These are phyloP conservation scores for Phytophthora rubi DNA, from an alignment of 352 stramenopile genomes.

Conservation along the genomic window DNA sequence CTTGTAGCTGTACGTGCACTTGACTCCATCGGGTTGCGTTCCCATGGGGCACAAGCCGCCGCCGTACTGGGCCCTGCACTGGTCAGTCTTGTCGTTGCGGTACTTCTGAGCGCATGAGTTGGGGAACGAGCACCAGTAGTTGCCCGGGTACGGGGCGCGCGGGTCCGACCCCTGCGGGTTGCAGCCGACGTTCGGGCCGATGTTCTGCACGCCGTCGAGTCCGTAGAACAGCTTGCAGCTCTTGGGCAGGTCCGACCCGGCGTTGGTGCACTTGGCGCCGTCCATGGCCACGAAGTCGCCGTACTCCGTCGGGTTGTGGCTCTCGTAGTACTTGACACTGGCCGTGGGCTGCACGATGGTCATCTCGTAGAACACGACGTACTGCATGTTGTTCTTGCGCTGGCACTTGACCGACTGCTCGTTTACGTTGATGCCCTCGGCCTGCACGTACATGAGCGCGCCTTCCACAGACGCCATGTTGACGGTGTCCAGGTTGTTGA, in stretches of 20 bases:
- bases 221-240: not conserved
- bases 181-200: not conserved
- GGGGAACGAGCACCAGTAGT: constrained; percentile 1
- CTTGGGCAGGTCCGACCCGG: not conserved
- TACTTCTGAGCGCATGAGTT: not conserved
- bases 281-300: not conserved
- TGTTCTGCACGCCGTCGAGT: not conserved
- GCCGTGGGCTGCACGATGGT: not conserved
- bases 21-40: not conserved
- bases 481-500: not conserved
- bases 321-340: not conserved
- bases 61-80: not conserved
- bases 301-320: not conserved
- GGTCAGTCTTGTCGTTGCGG: not conserved
- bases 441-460: not conserved
- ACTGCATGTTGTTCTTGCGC: constrained; percentile 2
- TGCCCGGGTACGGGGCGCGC: not conserved
- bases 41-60: not conserved
- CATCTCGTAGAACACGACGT: constrained; percentile 1
- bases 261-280: not conserved
- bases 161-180: not conserved
- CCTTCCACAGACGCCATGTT: not conserved
- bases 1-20: constrained; percentile 1
- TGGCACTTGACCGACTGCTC: not conserved
- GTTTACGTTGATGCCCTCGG: constrained; percentile 1